A percentile compares a stretch with the other conserved stretches of the same genome.
Conservation (phyloP, 2,329 filamentous ascomycete genomes). For the Trichoderma aggressivum region DNA sequence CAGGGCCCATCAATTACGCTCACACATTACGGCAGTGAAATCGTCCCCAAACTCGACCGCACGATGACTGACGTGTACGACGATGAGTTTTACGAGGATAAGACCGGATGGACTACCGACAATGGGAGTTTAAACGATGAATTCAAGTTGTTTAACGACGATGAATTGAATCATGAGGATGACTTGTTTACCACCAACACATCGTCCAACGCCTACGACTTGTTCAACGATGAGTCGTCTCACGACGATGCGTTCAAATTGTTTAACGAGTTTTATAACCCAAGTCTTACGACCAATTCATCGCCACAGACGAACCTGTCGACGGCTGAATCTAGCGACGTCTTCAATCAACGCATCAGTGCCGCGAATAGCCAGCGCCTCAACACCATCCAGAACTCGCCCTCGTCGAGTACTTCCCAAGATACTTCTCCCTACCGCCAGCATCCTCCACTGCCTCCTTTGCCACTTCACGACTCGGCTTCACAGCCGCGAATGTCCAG, state of each 20-base stretch:
- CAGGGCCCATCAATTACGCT: constrained; percentile 42
- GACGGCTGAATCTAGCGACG: constrained; percentile 49
- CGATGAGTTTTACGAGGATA: constrained; percentile 84
- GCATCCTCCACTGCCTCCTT: constrained; percentile 72
- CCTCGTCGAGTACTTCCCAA: constrained; percentile 48
- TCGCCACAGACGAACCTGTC: constrained; percentile 46
- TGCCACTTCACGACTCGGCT: constrained; percentile 43
- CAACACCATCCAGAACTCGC: constrained; percentile 51
- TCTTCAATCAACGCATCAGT: constrained; percentile 73
- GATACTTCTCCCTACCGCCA: constrained; percentile 37
- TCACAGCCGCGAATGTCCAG: constrained; percentile 57
- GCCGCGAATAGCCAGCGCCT: constrained; percentile 74
- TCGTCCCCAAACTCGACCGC: constrained; percentile 72
- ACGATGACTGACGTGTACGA: constrained; percentile 83
- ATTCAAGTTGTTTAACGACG: too few relatives aligned
- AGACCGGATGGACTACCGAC: too few relatives aligned
- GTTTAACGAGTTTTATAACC: constrained; percentile 41
- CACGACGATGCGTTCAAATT: too few relatives aligned
- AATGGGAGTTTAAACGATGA: too few relatives aligned
- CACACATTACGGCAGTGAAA: constrained; percentile 42
- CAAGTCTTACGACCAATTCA: constrained; percentile 58
- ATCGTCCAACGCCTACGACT: too few relatives aligned
- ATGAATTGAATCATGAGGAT: too few relatives aligned
- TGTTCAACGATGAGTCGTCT: too few relatives aligned
- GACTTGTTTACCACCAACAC: too few relatives aligned